A percentile compares a stretch with the other conserved stretches of the same genome.
These are phyloP conservation scores for Lactifluus piperatus DNA, from an alignment of 768 basidiomycete genomes.

Conservation along the genomic window DNA sequence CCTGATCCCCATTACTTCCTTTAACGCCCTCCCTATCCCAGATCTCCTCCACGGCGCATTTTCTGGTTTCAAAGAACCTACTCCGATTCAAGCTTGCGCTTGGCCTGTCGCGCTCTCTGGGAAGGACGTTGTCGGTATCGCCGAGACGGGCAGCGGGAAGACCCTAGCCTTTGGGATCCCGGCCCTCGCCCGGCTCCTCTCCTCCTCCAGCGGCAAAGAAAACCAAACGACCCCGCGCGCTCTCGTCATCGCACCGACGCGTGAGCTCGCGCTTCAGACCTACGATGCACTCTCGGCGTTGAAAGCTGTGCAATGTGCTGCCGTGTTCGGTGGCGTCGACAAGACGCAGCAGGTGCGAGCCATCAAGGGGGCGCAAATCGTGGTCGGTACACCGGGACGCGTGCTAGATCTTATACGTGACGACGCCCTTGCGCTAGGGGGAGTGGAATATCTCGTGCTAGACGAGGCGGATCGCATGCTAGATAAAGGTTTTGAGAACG, in stretches of 20 bases:
- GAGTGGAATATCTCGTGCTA: constrained; percentile 85
- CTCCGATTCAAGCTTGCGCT: constrained; percentile 91
- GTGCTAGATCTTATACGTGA: constrained; percentile 88
- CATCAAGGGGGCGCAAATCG: constrained; percentile 59
- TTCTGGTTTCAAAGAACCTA: constrained; percentile 71
- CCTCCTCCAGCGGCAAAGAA: constrained; percentile 28
- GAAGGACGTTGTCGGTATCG: constrained; percentile 88
- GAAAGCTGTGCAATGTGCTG: constrained; percentile 74
- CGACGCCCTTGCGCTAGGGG: constrained; percentile 76
- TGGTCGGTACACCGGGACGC: constrained; percentile 94
- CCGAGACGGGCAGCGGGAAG: constrained; percentile 97
- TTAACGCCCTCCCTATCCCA: constrained; percentile 65
- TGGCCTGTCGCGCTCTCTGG: constrained; percentile 85
- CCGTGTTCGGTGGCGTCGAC: constrained; percentile 91
- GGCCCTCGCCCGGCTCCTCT: constrained; percentile 61
- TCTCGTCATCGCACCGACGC: constrained; percentile 87
- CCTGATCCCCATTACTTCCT: constrained; percentile 61
- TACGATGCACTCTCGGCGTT: constrained; percentile 73
- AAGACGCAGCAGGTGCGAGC: constrained; percentile 75
- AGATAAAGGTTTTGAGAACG: constrained; percentile 97
- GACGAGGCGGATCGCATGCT: constrained; percentile 99
- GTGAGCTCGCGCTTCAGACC: constrained; percentile 93
- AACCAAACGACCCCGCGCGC: constrained; percentile 31
- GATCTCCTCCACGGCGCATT: constrained; percentile 54
- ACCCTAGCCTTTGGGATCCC: constrained; percentile 95